These are phyloP conservation scores for Aphanomyces invadans DNA, from an alignment of 352 stramenopile genomes.

Conservation along the genomic window DNA sequence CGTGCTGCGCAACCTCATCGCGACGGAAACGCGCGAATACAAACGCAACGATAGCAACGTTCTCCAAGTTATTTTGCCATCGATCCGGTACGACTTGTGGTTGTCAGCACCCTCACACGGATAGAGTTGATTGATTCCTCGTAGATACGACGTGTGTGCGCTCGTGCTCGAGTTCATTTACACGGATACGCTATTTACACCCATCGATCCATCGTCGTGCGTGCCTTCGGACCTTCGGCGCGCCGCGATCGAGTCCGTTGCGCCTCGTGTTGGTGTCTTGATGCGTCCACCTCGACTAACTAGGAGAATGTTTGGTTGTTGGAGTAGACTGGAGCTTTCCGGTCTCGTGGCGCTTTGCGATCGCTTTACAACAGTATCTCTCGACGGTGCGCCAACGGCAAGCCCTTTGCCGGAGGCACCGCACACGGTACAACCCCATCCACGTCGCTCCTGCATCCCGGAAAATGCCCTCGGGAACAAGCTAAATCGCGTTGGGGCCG, in stretches of 20 bases:
- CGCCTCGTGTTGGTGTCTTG: background rate
- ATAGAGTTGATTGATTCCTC: no score
- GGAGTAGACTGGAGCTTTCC: conserved; percentile 28
- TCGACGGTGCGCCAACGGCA: no score
- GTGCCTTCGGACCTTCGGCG: background rate
- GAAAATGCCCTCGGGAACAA: no score
- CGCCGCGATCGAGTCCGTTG: background rate
- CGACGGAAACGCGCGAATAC: conserved; percentile 38
- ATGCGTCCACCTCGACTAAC: no score
- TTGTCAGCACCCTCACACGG: background rate
- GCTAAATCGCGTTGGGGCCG: no score
- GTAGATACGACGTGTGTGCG: conserved; percentile 47
- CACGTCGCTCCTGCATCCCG: no score
- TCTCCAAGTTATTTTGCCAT: conserved; percentile 9
- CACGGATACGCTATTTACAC: conserved; percentile 50
- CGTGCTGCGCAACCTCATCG: conserved; percentile 46
- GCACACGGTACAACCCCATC: no score
- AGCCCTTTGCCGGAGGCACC: no score
- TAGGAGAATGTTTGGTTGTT: no score
- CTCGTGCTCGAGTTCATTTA: conserved; percentile 65
- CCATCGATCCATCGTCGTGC: conserved; percentile 41
- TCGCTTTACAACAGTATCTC: conserved; percentile 20
- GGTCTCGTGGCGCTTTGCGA: conserved; percentile 37
- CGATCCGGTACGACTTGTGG: conserved; percentile 8
- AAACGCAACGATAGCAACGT: background rate